Percentiles rank a stretch among this genome's conserved stretches.
phyloP scores from a whole-genome alignment of 208 protist species.

The Histomonas meleagridis region DNA sequence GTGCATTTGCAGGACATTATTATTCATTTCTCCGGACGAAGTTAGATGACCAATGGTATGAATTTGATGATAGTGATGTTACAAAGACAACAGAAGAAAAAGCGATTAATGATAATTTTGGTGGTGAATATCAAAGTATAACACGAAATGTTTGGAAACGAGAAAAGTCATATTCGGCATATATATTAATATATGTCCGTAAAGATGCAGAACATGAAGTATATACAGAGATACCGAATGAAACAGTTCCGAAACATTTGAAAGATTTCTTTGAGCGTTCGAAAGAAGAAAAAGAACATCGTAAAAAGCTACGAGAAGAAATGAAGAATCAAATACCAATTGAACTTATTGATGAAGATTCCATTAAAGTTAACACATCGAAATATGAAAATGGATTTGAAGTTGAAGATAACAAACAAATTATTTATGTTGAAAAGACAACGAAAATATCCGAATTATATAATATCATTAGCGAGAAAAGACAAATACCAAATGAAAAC shows the following conservation, averaged over 20 bases:
- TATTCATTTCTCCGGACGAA: neutral
- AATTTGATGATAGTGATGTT: neutral
- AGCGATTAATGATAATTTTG: constrained; percentile 1
- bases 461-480: too few species aligned
- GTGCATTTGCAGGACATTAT: neutral
- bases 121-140: neutral
- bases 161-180: neutral
- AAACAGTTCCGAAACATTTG: neutral
- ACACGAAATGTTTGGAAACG: too few species aligned
- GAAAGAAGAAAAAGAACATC: neutral
- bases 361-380: too few species aligned
- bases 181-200: neutral
- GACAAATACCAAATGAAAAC: too few species aligned
- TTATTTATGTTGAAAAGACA: too few species aligned
- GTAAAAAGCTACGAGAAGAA: too few species aligned
- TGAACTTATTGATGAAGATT: too few species aligned
- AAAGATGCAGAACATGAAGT: neutral
- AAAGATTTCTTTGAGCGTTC: neutral
- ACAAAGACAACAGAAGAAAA: neutral
- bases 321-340: too few species aligned
- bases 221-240: neutral
- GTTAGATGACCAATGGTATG: neutral
- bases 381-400: too few species aligned
- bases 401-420: too few species aligned
- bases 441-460: too few species aligned